These are phyloP conservation scores for Ustilago loliicola DNA, from an alignment of 1,284 basidiomycete genomes.

Conservation along the genomic window DNA sequence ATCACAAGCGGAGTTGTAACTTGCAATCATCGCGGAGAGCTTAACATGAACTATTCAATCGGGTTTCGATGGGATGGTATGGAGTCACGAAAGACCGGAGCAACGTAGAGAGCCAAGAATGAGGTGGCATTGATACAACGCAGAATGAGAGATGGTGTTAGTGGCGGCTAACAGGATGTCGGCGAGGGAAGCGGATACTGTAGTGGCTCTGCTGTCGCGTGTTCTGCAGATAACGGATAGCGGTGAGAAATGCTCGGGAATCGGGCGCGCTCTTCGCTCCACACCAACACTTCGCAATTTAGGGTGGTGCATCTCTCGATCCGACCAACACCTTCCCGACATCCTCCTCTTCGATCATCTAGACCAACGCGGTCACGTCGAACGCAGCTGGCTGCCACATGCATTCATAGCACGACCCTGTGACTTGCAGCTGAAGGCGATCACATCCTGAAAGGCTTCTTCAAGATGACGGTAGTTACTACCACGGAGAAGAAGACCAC, in stretches of 20 bases:
- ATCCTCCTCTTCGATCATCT: not conserved
- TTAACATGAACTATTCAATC: not conserved
- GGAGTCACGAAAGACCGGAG: too few relatives aligned
- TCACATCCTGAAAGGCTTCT: too few relatives aligned
- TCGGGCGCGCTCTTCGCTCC: constrained; percentile 1
- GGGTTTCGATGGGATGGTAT: not conserved
- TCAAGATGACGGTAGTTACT: not conserved
- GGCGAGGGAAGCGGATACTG: not conserved
- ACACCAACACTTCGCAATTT: not conserved
- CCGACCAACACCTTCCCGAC: not conserved
- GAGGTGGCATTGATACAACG: too few relatives aligned
- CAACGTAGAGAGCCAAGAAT: too few relatives aligned
- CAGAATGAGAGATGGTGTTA: not conserved
- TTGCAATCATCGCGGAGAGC: not conserved
- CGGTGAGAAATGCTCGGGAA: not conserved
- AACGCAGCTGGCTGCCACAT: not conserved
- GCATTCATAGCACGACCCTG: not conserved
- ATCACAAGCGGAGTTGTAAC: constrained; percentile 3
- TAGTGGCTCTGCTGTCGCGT: not conserved
- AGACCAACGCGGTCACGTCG: not conserved
- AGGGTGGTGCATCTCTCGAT: not conserved
- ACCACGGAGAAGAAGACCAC: constrained; percentile 3
- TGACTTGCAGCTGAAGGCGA: too few relatives aligned
- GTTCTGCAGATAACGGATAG: not conserved
- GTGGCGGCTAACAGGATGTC: not conserved